Conservation (phyloP, 75 land plant species). For the Picea glauca region DNA sequence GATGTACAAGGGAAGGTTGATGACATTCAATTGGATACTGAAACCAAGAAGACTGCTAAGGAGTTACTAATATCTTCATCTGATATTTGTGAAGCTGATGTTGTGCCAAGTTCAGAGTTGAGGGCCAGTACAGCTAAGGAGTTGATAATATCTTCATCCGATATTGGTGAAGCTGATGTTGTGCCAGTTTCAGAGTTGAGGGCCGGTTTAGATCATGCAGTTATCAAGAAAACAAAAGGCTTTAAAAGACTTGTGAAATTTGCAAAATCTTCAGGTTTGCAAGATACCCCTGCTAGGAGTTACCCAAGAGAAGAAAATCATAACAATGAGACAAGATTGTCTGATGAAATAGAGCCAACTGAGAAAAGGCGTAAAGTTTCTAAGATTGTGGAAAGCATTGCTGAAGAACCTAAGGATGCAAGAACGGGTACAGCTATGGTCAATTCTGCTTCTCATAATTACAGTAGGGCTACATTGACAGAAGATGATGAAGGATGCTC, state of each 20-base stretch:
- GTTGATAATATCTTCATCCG: too few species aligned
- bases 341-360: neutral
- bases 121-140: neutral
- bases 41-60: neutral
- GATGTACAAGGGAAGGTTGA: too few species aligned
- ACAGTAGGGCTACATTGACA: neutral
- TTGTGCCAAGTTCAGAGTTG: neutral
- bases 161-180: too few species aligned
- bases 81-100: neutral
- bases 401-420: neutral
- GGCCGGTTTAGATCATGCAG: neutral
- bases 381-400: neutral
- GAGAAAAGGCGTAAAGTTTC: conserved; percentile 1
- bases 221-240: conserved; percentile 10
- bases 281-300: neutral
- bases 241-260: conserved; percentile 9
- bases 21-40: neutral
- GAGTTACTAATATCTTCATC: neutral
- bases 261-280: neutral
- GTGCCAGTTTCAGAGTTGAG: neutral
- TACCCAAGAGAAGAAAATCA: neutral
- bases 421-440: neutral
- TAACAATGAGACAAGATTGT: neutral
- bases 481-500: neutral
- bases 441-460: neutral